Evolutionary conservation across 306 rosid species (phyloP).

Genomic region (Medicago arabica): DNA sequence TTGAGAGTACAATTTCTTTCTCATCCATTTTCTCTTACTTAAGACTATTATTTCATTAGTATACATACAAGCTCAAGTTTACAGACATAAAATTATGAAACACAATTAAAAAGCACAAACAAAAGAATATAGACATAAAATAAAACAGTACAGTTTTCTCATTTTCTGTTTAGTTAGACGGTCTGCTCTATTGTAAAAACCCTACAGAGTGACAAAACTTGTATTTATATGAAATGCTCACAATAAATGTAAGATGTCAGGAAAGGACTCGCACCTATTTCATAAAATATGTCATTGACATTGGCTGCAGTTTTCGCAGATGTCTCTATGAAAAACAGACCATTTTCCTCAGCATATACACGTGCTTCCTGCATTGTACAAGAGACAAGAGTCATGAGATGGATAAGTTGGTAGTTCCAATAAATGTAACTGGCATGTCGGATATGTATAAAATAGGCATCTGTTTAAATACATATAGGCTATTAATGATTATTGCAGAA

Average conservation of each 20-base stretch:
- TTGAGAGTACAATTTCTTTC: not conserved
- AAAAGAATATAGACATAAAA: not conserved
- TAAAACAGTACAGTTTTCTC: not conserved
- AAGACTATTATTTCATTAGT: not conserved
- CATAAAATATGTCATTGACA: constrained; percentile 66
- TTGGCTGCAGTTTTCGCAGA: constrained; percentile 68
- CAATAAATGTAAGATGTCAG: not conserved
- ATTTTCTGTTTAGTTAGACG: not conserved
- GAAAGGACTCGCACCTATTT: constrained; percentile 53
- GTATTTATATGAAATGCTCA: not conserved
- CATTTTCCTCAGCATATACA: constrained; percentile 65
- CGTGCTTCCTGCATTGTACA: constrained; percentile 59
- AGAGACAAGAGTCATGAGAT: constrained; percentile 10
- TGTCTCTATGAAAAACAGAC: constrained; percentile 66
- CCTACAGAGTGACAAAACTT: not conserved
- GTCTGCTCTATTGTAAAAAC: not conserved
- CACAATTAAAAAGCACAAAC: constrained; percentile 8
- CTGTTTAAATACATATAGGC: constrained; percentile 1
- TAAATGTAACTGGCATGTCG: not conserved
- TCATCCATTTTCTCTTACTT: not conserved
- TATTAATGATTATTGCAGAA: not conserved
- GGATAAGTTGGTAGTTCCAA: constrained; percentile 33
- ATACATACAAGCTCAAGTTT: not conserved
- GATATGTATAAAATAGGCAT: not conserved
- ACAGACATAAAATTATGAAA: not conserved